Evolutionary conservation across 331 rosid species (phyloP).

Genomic region (Ulmus americana): DNA sequence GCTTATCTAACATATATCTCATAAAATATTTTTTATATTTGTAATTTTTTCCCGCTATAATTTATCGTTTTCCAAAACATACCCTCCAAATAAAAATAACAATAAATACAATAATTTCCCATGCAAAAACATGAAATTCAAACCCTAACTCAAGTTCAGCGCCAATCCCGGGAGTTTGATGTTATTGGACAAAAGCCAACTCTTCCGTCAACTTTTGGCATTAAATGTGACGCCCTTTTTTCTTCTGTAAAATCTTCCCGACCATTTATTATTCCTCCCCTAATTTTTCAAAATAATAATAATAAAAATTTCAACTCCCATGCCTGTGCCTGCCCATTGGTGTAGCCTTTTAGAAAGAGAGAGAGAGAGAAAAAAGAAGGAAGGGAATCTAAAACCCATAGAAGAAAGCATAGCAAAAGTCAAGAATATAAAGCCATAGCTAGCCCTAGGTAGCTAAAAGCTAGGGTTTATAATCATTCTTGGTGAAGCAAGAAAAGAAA

Average conservation of each 20-base stretch:
- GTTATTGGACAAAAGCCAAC: slow-evolving; percentile 6
- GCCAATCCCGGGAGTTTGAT: slow-evolving; percentile 26
- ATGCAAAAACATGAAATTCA: slow-evolving; percentile 20
- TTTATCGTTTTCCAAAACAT: neutral
- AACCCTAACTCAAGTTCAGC: slow-evolving; percentile 24
- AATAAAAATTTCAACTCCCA: no score
- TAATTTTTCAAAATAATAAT: no score
- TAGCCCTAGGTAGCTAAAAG: neutral
- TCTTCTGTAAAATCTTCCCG: neutral
- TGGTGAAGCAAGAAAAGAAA: no score
- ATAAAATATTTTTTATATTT: neutral
- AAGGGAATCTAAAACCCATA: slow-evolving; percentile 13
- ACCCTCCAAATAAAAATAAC: neutral
- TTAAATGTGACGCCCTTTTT: slow-evolving; percentile 3
- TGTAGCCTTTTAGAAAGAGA: neutral
- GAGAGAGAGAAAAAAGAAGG: neutral
- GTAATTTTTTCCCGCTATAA: neutral
- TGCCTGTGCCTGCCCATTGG: no score
- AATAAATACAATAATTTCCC: slow-evolving; percentile 13
- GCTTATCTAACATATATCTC: no score
- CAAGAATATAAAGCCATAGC: slow-evolving; percentile 14
- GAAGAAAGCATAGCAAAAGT: slow-evolving; percentile 3
- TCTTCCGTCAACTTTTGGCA: slow-evolving; percentile 23
- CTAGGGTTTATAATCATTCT: no score
- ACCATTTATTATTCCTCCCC: slow-evolving; percentile 6